phyloP scores from a whole-genome alignment of 139 green algal genomes.

The Penium margaritaceum region DNA sequence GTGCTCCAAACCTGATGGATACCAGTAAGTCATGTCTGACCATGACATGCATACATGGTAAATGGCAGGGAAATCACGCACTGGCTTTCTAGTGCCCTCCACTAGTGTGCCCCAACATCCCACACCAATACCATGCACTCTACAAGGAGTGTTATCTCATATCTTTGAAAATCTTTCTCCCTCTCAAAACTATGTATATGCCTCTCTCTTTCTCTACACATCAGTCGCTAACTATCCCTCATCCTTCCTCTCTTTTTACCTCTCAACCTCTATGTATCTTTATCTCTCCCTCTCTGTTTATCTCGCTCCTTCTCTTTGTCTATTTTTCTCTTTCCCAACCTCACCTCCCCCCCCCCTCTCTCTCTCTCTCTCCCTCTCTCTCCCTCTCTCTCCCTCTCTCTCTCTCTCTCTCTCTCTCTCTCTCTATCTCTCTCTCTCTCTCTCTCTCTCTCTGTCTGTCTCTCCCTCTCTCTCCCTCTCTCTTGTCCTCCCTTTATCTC shows the following conservation, averaged over 20 bases:
- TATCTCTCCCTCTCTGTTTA: neutral
- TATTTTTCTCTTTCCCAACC: neutral
- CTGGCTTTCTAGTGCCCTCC: too few species aligned
- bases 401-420: neutral
- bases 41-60: too few species aligned
- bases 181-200: neutral
- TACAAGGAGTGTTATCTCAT: too few species aligned
- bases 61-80: too few species aligned
- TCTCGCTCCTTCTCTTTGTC: neutral
- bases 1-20: too few species aligned
- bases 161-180: too few species aligned
- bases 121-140: too few species aligned
- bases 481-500: neutral
- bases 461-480: neutral
- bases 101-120: too few species aligned
- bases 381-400: neutral
- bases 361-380: neutral
- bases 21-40: too few species aligned
- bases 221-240: too few species aligned
- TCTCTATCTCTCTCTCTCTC: neutral
- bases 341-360: neutral
- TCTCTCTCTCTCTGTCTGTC: neutral
- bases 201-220: neutral
- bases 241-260: neutral
- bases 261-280: neutral